These are phyloP conservation scores for Saccharomyces hybrid DNA, from an alignment of 1,139 yeast genomes.

Conservation along the genomic window DNA sequence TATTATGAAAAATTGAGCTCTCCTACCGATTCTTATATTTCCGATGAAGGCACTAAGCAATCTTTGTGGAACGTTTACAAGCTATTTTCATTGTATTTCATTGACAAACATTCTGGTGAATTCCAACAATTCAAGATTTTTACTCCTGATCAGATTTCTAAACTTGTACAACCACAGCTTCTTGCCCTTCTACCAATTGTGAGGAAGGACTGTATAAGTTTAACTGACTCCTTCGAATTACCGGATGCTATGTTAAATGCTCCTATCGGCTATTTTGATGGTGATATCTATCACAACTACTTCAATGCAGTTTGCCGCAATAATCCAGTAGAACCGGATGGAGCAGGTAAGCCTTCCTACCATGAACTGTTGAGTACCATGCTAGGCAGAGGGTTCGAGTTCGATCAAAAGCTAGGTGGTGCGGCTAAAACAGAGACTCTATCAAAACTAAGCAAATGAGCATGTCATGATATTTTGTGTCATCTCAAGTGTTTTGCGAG, in stretches of 20 bases:
- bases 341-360: constrained; percentile 55
- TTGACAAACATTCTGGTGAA: constrained; percentile 69
- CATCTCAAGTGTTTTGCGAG: too few species aligned
- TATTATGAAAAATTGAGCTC: constrained; percentile 28
- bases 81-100: constrained; percentile 61
- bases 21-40: constrained; percentile 20
- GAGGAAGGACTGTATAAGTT: constrained; percentile 68
- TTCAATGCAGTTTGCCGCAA: constrained; percentile 43
- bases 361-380: constrained; percentile 42
- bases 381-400: constrained; percentile 44
- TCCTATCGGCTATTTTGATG: constrained; percentile 76
- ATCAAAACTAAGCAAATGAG: constrained; percentile 30
- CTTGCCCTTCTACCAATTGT: constrained; percentile 42
- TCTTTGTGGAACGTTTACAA: constrained; percentile 44
- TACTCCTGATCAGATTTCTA: constrained; percentile 40
- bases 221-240: constrained; percentile 85
- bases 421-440: constrained; percentile 41
- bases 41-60: constrained; percentile 31
- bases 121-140: constrained; percentile 64
- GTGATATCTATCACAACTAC: constrained; percentile 80
- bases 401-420: constrained; percentile 43
- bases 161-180: constrained; percentile 39
- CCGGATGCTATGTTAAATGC: constrained; percentile 82
- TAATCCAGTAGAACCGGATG: constrained; percentile 37
- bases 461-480: too few species aligned